Conservation (phyloP, 2,329 filamentous ascomycete species). For the Tolypocladium nubicola region DNA sequence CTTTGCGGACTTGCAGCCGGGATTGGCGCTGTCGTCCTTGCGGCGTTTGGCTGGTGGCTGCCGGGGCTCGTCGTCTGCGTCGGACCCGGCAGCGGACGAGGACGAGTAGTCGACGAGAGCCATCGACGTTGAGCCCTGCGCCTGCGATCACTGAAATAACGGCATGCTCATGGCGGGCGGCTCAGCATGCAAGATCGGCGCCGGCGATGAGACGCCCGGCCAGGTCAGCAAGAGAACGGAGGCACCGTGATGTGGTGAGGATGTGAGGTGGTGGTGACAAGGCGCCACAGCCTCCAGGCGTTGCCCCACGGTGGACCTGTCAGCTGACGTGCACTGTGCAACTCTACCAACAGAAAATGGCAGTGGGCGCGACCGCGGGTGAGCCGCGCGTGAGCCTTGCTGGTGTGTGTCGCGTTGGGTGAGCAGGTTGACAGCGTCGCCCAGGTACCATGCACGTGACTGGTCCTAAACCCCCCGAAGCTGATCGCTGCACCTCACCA, state of each 20-base stretch:
- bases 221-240: background rate
- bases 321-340: too few species aligned
- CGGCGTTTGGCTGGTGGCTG: constrained; percentile 11
- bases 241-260: background rate
- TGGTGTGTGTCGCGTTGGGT: too few species aligned
- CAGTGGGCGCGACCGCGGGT: too few species aligned
- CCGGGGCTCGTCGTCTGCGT: constrained; percentile 10
- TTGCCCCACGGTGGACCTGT: too few species aligned
- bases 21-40: background rate
- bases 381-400: too few species aligned
- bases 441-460: too few species aligned
- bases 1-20: background rate
- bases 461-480: too few species aligned
- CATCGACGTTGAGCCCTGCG: constrained; percentile 28
- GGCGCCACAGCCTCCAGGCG: too few species aligned
- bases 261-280: background rate
- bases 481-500: too few species aligned
- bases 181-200: background rate
- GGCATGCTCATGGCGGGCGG: background rate
- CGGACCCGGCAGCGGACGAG: constrained; percentile 21
- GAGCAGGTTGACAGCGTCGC: too few species aligned
- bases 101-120: constrained; percentile 56
- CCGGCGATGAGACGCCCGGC: background rate
- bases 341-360: too few species aligned
- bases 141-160: background rate